Evolutionary conservation across 352 stramenopile genomes (phyloP), one percentile per base, ranked within the genome.

Genomic region (Phytophthora palmivora): DNA sequence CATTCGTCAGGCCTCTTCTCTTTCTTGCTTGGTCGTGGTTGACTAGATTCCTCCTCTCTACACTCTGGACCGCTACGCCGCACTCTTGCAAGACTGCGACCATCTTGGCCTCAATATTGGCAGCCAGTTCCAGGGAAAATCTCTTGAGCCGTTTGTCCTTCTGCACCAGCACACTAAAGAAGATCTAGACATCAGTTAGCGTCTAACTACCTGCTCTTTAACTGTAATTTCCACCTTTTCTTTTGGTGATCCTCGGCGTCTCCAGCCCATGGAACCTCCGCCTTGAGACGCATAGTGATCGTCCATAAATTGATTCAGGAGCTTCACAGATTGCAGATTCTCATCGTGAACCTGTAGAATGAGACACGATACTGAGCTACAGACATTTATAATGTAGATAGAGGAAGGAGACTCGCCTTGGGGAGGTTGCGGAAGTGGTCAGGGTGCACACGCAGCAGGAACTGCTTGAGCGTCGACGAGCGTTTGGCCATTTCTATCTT

Each of bases 221-320:
- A 49, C 6, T 26, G 15, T n/a, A 30, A 4, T 41, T n/a, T 22
- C 19, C 18, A 70, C 61, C 59, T 72, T 72, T 28, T 66, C 39
- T 11, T 21, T 46, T 26, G 63, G 43, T 46, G 34, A 14, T n/a
- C 42, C 42, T 4, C 53, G 33, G 2, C 56, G 21, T 6, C 57
- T 58, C 56, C 50, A 63, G 24, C 18, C 34, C 16, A 49, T 51
- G 4, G 52, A 69, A 2, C 55, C 46, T 30, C 21, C 57, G 1
- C 37, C 18, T 49, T 61, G 52, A 24, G 69, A 24, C 36, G 55
- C 53, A 24, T 78, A 70, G 32, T 73, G 73, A 16, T 84, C 78
- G 57, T 90, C 81, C 49, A 88, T 87, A 48, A 82, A 90, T 58
- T 88, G 78, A 63, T 90, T 90, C 39, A 90, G 68, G 38, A 88